Evolutionary conservation across 2,329 filamentous ascomycete genomes (phyloP).

Genomic region (Fusarium sp.): DNA sequence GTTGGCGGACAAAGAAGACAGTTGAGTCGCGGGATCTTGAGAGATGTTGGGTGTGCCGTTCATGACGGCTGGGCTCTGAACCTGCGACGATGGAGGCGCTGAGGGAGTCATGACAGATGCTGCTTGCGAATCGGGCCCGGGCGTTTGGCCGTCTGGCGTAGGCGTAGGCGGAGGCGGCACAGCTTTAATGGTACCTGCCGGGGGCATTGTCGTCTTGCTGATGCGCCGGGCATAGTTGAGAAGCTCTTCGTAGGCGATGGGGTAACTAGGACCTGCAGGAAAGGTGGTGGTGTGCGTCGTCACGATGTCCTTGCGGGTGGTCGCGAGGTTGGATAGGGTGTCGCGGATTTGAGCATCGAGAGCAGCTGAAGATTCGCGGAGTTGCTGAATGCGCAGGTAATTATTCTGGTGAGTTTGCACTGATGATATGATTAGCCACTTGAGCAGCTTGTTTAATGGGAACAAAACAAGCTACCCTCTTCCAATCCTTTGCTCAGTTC

Average conservation of each 20-base stretch:
- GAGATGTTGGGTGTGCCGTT: slow-evolving; percentile 49
- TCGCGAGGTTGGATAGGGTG: slow-evolving; percentile 75
- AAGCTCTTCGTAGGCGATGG: slow-evolving; percentile 77
- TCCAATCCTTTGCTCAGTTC: slow-evolving; percentile 74
- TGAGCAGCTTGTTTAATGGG: not conserved
- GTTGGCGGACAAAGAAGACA: slow-evolving; percentile 47
- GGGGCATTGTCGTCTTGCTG: slow-evolving; percentile 81
- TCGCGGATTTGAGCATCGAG: slow-evolving; percentile 80
- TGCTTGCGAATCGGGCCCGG: slow-evolving; percentile 47
- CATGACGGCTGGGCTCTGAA: slow-evolving; percentile 49
- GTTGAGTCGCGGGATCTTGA: slow-evolving; percentile 50
- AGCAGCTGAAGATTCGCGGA: slow-evolving; percentile 72
- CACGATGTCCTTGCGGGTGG: slow-evolving; percentile 78
- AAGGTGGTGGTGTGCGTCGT: slow-evolving; percentile 69
- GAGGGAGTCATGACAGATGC: slow-evolving; percentile 48
- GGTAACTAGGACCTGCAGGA: slow-evolving; percentile 61
- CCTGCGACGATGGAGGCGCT: slow-evolving; percentile 49
- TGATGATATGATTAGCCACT: slow-evolving; percentile 47
- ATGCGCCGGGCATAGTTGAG: slow-evolving; percentile 83
- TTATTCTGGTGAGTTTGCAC: slow-evolving; percentile 82
- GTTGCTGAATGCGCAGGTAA: slow-evolving; percentile 71
- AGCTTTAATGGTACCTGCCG: slow-evolving; percentile 62
- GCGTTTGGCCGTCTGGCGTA: slow-evolving; percentile 48
- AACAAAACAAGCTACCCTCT: slow-evolving; percentile 61
- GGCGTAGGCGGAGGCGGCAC: slow-evolving; percentile 47